phyloP scores from a whole-genome alignment of 2,329 filamentous ascomycete species.

The Talaromyces marneffei region DNA sequence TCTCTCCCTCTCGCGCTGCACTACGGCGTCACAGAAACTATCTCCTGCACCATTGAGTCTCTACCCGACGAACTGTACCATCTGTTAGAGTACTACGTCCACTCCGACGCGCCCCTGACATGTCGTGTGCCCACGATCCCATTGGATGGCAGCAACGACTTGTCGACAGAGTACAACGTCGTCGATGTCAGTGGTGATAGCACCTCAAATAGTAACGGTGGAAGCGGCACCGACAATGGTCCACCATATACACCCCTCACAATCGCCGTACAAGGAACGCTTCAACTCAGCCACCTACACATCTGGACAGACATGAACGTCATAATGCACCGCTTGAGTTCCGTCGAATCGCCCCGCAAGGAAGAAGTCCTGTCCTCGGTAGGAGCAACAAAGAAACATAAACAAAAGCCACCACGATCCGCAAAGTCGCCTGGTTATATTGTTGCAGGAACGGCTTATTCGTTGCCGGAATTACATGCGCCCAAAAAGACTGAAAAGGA shows the following conservation, averaged over 20 bases:
- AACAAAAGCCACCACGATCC: constrained; percentile 20
- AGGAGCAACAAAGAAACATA: constrained; percentile 54
- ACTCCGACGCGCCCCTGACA: constrained; percentile 86
- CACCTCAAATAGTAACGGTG: not conserved
- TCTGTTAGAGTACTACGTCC: constrained; percentile 79
- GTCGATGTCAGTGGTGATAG: constrained; percentile 50
- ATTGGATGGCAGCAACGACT: constrained; percentile 16
- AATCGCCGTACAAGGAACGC: constrained; percentile 80
- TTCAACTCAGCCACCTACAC: constrained; percentile 85
- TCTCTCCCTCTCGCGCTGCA: constrained; percentile 71
- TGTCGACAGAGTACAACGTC: constrained; percentile 19
- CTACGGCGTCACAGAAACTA: constrained; percentile 68
- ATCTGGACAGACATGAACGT: constrained; percentile 86
- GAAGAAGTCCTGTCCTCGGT: constrained; percentile 20
- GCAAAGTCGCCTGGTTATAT: constrained; percentile 61
- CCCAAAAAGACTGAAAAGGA: constrained; percentile 14
- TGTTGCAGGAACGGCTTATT: constrained; percentile 83
- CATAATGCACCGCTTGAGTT: constrained; percentile 59
- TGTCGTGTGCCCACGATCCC: constrained; percentile 84
- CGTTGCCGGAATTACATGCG: constrained; percentile 64
- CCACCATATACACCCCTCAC: constrained; percentile 64
- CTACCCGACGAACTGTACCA: constrained; percentile 52
- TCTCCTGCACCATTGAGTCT: constrained; percentile 48
- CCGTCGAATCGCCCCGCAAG: constrained; percentile 22
- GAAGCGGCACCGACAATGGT: constrained; percentile 23